Conservation (phyloP, 140 eudicot species). For the Ambrosia hybrid region DNA sequence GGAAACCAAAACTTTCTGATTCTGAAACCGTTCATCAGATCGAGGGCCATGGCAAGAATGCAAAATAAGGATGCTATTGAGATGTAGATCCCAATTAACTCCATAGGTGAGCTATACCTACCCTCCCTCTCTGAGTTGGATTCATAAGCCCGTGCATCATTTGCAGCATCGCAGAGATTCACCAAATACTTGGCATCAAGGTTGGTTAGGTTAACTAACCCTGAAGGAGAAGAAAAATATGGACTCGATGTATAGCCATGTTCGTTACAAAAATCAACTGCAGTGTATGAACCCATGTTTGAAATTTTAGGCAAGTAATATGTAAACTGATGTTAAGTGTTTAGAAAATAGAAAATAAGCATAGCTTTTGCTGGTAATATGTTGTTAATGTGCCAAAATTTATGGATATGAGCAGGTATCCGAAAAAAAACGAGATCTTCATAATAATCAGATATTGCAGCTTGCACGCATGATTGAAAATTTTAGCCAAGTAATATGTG, state of each 20-base stretch:
- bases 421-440: no score
- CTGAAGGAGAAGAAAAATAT: no score
- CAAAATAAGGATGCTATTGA: constrained; percentile 1
- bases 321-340: not conserved
- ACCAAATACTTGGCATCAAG: no score
- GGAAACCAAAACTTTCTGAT: not conserved
- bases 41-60: not conserved
- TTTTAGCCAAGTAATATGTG: no score
- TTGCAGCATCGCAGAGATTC: no score
- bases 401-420: no score
- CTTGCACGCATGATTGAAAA: no score
- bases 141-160: no score
- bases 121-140: no score
- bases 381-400: not conserved
- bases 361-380: not conserved
- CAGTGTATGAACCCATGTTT: not conserved
- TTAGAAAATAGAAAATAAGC: not conserved
- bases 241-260: no score
- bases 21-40: not conserved
- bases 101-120: not conserved
- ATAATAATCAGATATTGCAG: no score
- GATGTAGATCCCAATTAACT: constrained; percentile 6
- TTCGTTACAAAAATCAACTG: not conserved
- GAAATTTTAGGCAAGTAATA: not conserved
- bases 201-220: no score